Percentiles rank a stretch among this genome's conserved stretches.
These are phyloP conservation scores for Dictyostelium brefeldianum DNA, from an alignment of 78 protist genomes.

Conservation along the genomic window DNA sequence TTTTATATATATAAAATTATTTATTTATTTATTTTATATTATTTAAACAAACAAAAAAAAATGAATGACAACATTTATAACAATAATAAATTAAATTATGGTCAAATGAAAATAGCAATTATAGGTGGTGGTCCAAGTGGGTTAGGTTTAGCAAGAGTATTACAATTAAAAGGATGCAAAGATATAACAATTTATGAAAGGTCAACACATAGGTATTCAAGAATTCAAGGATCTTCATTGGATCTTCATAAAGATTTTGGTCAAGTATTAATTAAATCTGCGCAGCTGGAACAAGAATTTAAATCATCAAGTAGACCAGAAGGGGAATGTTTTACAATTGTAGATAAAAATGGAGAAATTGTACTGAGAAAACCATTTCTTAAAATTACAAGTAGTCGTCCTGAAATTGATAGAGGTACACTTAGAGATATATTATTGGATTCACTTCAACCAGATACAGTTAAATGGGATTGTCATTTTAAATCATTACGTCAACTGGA, in stretches of 20 bases:
- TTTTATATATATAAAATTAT: too few species aligned
- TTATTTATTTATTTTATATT: too few species aligned
- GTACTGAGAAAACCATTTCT: neutral
- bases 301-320: neutral
- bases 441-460: neutral
- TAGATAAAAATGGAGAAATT: slow-evolving; percentile 9
- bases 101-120: slow-evolving; percentile 34
- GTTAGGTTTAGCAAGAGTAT: neutral
- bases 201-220: neutral
- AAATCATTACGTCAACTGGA: neutral
- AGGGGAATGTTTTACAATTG: slow-evolving; percentile 2
- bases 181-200: slow-evolving; percentile 48
- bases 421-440: slow-evolving; percentile 44
- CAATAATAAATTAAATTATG: too few species aligned
- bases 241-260: slow-evolving; percentile 60
- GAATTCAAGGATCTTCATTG: slow-evolving; percentile 42
- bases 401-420: slow-evolving; percentile 66
- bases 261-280: neutral
- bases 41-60: too few species aligned
- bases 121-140: slow-evolving; percentile 56
- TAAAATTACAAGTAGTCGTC: neutral
- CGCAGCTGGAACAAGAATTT: slow-evolving; percentile 5
- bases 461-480: slow-evolving; percentile 47
- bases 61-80: too few species aligned
- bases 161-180: slow-evolving; percentile 8